Evolutionary conservation across 768 basidiomycete species (phyloP), one percentile per base, ranked within the genome.

Genomic region (Flagelloscypha sp.): DNA sequence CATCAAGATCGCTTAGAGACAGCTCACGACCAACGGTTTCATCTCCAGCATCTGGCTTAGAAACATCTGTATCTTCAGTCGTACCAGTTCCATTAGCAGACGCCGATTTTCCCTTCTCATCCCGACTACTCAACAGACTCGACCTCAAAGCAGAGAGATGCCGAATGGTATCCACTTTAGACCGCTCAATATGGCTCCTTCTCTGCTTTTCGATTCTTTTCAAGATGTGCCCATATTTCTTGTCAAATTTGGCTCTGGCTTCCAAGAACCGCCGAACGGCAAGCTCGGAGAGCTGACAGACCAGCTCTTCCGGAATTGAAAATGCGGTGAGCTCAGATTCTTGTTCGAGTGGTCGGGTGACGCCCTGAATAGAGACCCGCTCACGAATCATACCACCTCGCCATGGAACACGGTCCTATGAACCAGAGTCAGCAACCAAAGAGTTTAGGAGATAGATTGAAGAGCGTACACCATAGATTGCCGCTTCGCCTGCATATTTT

Each of bases 351-450:
- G 84, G 68, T 12, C 92, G 75, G n/a, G 89, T 63, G n/a, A 79
- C 55, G 6, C 95, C 95, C 7, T 69, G 70, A 1, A 79, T 84
- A 2, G 84, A 81, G 18, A 98, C 77, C 13, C 95, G 73, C 57
- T 98, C 94, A 23, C 94, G 76, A 36, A 98, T 86, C 79, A 98
- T 95, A 24, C 68, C 62, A 33, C 70, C 70, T 40, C 55, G 55
- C 63, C 66, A 68, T 10, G 45, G 44, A 13, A 42, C 42, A 20
- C 49, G 43, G 40, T 62, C 57, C 66, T 72, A 42, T 20, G 36
- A 25, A 9, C 5, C 40, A 7, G 37, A 22, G 33, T 43, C 28
- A 38, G n/a, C n/a, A n/a, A n/a, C 24, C 18, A 35, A 3, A 52
- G 18, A 4, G 4, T 19, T 4, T 6, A 17, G 6, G 12, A 12